phyloP scores from a whole-genome alignment of 1,284 basidiomycete genomes.

The Cryptococcus hybrid region DNA sequence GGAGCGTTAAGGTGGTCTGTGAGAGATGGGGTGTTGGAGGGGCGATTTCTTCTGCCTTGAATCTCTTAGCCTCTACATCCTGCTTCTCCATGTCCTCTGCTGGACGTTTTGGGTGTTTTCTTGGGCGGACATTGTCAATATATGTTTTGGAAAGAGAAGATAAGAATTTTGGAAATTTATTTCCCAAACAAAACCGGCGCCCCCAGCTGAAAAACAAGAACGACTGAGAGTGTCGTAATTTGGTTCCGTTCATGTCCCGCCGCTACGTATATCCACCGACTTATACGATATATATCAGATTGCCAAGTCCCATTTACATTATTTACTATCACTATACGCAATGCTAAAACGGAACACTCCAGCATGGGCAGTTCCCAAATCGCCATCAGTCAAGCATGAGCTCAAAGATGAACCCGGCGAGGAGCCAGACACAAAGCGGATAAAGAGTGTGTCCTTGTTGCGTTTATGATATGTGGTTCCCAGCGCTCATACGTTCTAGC shows the following conservation, averaged over 20 bases:
- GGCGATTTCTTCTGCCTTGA: background rate
- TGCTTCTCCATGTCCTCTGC: background rate
- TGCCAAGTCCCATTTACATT: background rate
- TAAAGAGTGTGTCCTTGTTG: constrained; percentile 7
- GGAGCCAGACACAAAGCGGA: constrained; percentile 8
- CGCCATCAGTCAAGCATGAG: constrained; percentile 11
- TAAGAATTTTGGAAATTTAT: background rate
- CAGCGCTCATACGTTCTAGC: too few relatives aligned
- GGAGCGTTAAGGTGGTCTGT: constrained; percentile 12
- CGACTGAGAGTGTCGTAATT: too few relatives aligned
- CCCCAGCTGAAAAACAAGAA: too few relatives aligned
- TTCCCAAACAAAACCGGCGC: too few relatives aligned
- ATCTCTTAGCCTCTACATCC: background rate
- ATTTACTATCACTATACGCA: background rate
- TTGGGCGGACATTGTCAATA: background rate
- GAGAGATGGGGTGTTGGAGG: constrained; percentile 1
- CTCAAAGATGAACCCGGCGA: constrained; percentile 1
- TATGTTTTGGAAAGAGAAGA: background rate
- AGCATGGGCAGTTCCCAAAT: constrained; percentile 8
- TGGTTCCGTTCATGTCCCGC: too few relatives aligned
- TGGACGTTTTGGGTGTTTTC: constrained; percentile 1
- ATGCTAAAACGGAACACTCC: constrained; percentile 12
- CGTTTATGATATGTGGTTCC: background rate
- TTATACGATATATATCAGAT: background rate
- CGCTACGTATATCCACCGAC: background rate